Percentiles rank a stretch among this genome's conserved stretches.
These are phyloP conservation scores for Kwoniella botswanensis DNA, from an alignment of 768 basidiomycete genomes.

Conservation along the genomic window DNA sequence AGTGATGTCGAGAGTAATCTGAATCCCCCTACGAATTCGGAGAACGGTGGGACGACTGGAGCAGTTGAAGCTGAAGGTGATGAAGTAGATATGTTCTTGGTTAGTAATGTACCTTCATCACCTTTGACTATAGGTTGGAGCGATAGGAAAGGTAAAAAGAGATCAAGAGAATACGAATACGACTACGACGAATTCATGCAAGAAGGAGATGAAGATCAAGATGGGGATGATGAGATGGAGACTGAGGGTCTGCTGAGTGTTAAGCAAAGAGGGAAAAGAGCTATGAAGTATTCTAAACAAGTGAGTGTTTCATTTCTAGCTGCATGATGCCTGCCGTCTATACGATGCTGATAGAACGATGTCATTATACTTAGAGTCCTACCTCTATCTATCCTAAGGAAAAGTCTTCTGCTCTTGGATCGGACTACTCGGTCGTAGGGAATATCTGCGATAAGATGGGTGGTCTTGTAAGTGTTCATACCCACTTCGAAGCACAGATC, in stretches of 20 bases:
- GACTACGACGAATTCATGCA: constrained; percentile 6
- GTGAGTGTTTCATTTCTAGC: constrained; percentile 4
- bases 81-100: constrained; percentile 20
- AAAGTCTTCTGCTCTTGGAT: constrained; percentile 6
- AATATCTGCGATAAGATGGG: constrained; percentile 23
- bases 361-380: neutral
- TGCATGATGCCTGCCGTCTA: neutral
- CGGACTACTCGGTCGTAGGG: constrained; percentile 10
- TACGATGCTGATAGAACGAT: neutral
- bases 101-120: constrained; percentile 3
- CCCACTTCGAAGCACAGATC: neutral
- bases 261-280: constrained; percentile 9
- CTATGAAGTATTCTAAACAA: constrained; percentile 8
- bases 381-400: constrained; percentile 13
- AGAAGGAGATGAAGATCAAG: constrained; percentile 19
- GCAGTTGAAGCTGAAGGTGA: constrained; percentile 13
- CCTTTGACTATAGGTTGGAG: neutral
- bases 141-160: constrained; percentile 17
- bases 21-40: constrained; percentile 1
- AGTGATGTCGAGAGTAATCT: constrained; percentile 22
- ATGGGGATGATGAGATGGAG: constrained; percentile 28
- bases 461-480: constrained; percentile 16
- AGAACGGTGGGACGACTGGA: neutral
- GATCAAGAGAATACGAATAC: constrained; percentile 5
- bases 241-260: constrained; percentile 19